Evolutionary conservation across 2,329 filamentous ascomycete genomes (phyloP).

Genomic region (Xylaria sp.): DNA sequence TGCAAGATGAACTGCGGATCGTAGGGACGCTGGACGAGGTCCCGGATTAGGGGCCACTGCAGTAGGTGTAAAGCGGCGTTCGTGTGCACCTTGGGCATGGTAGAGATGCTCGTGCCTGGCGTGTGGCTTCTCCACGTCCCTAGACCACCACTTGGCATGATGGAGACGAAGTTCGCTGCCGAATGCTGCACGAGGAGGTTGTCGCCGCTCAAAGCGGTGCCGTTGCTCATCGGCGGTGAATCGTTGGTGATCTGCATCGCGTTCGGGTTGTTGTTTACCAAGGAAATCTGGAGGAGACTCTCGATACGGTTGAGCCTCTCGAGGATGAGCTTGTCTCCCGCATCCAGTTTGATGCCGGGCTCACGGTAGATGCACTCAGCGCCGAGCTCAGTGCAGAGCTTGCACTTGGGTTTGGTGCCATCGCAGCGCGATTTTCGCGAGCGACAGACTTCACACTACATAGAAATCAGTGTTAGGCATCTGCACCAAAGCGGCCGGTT

Average conservation of each 20-base stretch:
- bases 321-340: conserved; percentile 78
- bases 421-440: conserved; percentile 76
- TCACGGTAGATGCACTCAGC: conserved; percentile 81
- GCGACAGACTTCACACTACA: conserved; percentile 73
- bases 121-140: conserved; percentile 62
- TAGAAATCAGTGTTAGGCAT: conserved; percentile 14
- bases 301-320: conserved; percentile 75
- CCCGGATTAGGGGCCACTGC: conserved; percentile 74
- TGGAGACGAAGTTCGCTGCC: conserved; percentile 44
- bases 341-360: conserved; percentile 80
- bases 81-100: conserved; percentile 80
- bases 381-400: conserved; percentile 74
- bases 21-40: conserved; percentile 70
- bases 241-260: conserved; percentile 54
- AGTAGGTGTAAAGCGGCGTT: conserved; percentile 73
- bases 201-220: conserved; percentile 55
- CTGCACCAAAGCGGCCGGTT: conserved; percentile 3
- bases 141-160: conserved; percentile 59
- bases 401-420: conserved; percentile 75
- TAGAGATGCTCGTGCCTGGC: conserved; percentile 63
- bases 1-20: conserved; percentile 78
- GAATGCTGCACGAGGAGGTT: conserved; percentile 45
- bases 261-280: conserved; percentile 47
- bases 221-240: conserved; percentile 60
- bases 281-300: conserved; percentile 66